These are phyloP conservation scores for Aspergillus ibericus DNA, from an alignment of 2,329 filamentous ascomycete species.

Conservation along the genomic window DNA sequence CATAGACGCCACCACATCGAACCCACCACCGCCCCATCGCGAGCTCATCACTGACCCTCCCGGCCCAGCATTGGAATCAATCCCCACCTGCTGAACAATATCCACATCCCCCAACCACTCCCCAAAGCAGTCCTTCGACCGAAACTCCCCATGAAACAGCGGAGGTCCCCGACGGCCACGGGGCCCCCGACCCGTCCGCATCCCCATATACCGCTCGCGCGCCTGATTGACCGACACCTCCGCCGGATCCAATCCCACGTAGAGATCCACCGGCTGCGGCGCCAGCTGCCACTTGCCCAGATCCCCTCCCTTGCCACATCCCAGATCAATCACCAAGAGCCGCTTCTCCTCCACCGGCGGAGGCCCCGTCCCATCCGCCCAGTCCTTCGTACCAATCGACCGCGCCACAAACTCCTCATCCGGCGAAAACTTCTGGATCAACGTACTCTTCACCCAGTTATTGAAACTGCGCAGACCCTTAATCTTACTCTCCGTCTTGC, in stretches of 20 bases:
- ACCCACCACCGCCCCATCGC: constrained; percentile 72
- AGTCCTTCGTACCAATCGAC: constrained; percentile 46
- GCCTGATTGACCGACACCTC: constrained; percentile 91
- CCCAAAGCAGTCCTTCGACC: constrained; percentile 88
- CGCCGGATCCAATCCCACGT: constrained; percentile 91
- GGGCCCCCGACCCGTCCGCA: constrained; percentile 59
- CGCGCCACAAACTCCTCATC: constrained; percentile 68
- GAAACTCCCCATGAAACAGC: constrained; percentile 83
- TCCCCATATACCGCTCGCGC: constrained; percentile 74
- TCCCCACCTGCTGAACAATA: constrained; percentile 82
- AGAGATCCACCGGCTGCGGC: constrained; percentile 85
- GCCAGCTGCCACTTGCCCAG: constrained; percentile 94
- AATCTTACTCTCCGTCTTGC: constrained; percentile 89
- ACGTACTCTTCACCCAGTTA: constrained; percentile 97
- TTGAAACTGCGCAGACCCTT: constrained; percentile 93
- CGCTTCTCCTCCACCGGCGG: constrained; percentile 49
- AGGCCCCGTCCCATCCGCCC: constrained; percentile 41
- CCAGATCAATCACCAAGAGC: constrained; percentile 85
- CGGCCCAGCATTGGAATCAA: constrained; percentile 69
- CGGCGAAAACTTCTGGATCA: constrained; percentile 94
- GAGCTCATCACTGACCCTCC: constrained; percentile 56
- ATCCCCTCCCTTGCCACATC: constrained; percentile 95
- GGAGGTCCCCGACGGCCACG: constrained; percentile 54
- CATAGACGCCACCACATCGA: constrained; percentile 98
- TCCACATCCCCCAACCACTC: constrained; percentile 78